Evolutionary conservation across 2,329 filamentous ascomycete species (phyloP).

Genomic region (Fusarium staphyleae): DNA sequence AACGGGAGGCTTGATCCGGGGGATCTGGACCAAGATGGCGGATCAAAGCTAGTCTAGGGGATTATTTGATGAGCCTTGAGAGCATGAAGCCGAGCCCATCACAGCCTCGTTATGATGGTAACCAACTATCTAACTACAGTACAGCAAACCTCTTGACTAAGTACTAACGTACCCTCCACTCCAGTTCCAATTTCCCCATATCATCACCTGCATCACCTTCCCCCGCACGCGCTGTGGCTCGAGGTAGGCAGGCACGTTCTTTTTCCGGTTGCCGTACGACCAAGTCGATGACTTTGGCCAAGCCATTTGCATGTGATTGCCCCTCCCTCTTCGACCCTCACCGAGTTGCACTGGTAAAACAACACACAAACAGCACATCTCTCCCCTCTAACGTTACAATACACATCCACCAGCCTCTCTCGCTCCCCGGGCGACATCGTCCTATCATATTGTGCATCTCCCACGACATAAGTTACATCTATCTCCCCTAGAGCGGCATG

Average conservation of each 20-base stretch:
- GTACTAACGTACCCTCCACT: too few species aligned
- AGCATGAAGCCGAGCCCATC: too few species aligned
- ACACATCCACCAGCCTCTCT: conserved; percentile 14
- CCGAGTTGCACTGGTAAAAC: not conserved
- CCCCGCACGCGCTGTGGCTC: too few species aligned
- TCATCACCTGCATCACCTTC: too few species aligned
- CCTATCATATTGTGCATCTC: conserved; percentile 22
- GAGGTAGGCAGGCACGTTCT: too few species aligned
- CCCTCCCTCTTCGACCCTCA: conserved; percentile 2
- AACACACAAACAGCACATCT: too few species aligned
- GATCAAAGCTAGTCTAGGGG: not conserved
- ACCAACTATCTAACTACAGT: too few species aligned
- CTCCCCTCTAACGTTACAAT: too few species aligned
- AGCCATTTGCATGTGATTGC: conserved; percentile 38
- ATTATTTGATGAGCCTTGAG: too few species aligned
- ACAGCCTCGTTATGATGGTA: too few species aligned
- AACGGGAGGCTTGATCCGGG: not conserved
- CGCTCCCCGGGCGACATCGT: conserved; percentile 17
- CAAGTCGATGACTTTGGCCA: conserved; percentile 9
- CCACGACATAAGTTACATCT: conserved; percentile 5
- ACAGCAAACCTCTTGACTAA: too few species aligned
- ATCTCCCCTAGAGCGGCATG: conserved; percentile 18
- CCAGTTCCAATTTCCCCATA: too few species aligned
- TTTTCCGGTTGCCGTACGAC: not conserved
- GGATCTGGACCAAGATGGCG: not conserved